Evolutionary conservation across 768 basidiomycete species (phyloP), one percentile per base, ranked within the genome.

Genomic region (Lanmaoa rubissima): DNA sequence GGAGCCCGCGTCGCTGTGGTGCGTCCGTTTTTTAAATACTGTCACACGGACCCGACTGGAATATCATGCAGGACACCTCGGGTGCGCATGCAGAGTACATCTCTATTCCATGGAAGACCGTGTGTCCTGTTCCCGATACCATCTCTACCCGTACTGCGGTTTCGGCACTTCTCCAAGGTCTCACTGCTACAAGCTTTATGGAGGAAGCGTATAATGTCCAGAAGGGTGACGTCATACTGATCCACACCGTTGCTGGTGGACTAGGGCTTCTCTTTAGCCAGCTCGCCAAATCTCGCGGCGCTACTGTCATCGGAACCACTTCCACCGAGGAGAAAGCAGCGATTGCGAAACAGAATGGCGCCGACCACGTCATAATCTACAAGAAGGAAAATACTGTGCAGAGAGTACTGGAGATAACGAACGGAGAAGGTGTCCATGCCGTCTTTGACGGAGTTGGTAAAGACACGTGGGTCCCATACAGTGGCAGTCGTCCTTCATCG

Each of bases 381-480:
- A 82, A 81, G 12, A 76, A 80, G 45, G 90, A 92, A 65, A 81
- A 92, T 57, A 87, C 87, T 0, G 87, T 91, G 12, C 67, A 87
- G 61, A 80, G 85, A 44, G 90, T 91, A 16, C 69, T 87, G 52
- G 85, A 89, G 63, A 72, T 93, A 52, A 93, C 92, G 0, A 83
- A 83, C 41, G 90, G 90, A 8, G 79, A 85, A 61, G 91, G 92
- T 16, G 90, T 94, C 5, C 82, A 96, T 59, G 95, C 84, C 16
- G 82, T 93, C 24, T 96, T 88, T 65, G 96, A 99, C 65, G 96
- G 96, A 31, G 93, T 99, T n/a, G 96, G 96, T 2, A 95, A 91
- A 76, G 90, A 93, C 69, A 98, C 94, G 82, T 95, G 73, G 55
- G 89, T 78, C 21, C 36, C 16, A 5, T 32, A 11, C 11, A 1